These are phyloP conservation scores for Podaxis sp. DNA, from an alignment of 768 basidiomycete species.

Conservation along the genomic window DNA sequence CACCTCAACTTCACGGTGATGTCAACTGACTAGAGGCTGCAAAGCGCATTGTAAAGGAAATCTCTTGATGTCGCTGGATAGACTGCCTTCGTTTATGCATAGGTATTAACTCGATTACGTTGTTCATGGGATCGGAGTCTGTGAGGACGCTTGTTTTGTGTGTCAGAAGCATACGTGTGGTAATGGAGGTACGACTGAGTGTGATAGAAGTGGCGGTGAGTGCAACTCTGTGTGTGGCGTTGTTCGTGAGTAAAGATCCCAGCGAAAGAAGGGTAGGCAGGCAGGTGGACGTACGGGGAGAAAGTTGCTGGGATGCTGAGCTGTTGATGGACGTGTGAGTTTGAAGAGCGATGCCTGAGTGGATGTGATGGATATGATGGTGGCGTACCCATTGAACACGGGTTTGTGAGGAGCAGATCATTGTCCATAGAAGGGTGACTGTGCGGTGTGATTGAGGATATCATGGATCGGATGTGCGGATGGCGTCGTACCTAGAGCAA, in stretches of 20 bases:
- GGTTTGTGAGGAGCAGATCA: slow-evolving; percentile 5
- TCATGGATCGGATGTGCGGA: neutral
- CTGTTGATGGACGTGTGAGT: neutral
- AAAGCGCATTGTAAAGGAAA: neutral
- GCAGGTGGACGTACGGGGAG: neutral
- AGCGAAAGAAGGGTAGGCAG: neutral
- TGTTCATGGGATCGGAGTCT: neutral
- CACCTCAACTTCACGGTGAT: neutral
- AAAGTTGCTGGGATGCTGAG: slow-evolving; percentile 6
- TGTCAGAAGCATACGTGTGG: neutral
- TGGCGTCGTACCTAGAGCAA: neutral
- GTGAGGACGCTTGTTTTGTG: neutral
- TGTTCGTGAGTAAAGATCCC: neutral
- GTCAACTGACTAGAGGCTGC: neutral
- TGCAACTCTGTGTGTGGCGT: neutral
- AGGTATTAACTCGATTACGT: slow-evolving; percentile 5
- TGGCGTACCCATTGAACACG: neutral
- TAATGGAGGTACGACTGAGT: neutral
- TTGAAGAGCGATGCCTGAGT: neutral
- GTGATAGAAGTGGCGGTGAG: slow-evolving; percentile 3
- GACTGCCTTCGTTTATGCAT: neutral
- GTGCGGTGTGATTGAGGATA: neutral
- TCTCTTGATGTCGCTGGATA: too few relatives aligned
- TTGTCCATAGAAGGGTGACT: slow-evolving; percentile 2
- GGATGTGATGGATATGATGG: neutral